phyloP scores from a whole-genome alignment of 345 rosid species.

The Turnera subulata region DNA sequence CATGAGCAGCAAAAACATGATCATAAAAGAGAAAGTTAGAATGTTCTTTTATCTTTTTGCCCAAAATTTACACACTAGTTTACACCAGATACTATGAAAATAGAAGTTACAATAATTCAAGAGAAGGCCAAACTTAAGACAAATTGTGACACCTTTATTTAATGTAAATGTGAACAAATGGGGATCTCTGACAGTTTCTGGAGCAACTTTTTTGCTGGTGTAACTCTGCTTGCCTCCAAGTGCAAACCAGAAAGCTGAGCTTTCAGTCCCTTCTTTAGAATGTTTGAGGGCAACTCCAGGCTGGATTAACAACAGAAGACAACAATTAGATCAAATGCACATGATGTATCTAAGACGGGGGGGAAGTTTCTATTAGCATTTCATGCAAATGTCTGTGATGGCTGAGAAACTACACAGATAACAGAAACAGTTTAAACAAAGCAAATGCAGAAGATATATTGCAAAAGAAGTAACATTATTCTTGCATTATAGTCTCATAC shows the following conservation, averaged over 20 bases:
- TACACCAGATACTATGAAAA: not conserved
- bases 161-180: constrained; percentile 73
- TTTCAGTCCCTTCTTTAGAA: constrained; percentile 97
- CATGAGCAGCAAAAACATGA: constrained; percentile 23
- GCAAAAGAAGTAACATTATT: too few relatives aligned
- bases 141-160: constrained; percentile 55
- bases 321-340: constrained; percentile 19
- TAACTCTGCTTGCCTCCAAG: constrained; percentile 96
- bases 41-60: constrained; percentile 15
- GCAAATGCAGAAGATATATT: too few relatives aligned
- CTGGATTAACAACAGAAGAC: constrained; percentile 42
- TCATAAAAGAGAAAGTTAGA: constrained; percentile 38
- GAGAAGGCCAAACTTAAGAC: constrained; percentile 9
- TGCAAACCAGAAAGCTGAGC: constrained; percentile 91
- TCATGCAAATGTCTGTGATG: not conserved
- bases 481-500: too few relatives aligned
- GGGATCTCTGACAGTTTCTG: constrained; percentile 73
- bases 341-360: constrained; percentile 9
- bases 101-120: constrained; percentile 2
- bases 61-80: constrained; percentile 6
- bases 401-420: not conserved
- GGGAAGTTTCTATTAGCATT: constrained; percentile 1
- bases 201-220: constrained; percentile 62
- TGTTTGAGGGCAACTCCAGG: constrained; percentile 83
- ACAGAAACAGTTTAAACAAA: too few relatives aligned